A percentile compares a stretch with the other conserved stretches of the same genome.
Evolutionary conservation across 1,139 yeast species (phyloP).

Genomic region (Yamadazyma triangularis): DNA sequence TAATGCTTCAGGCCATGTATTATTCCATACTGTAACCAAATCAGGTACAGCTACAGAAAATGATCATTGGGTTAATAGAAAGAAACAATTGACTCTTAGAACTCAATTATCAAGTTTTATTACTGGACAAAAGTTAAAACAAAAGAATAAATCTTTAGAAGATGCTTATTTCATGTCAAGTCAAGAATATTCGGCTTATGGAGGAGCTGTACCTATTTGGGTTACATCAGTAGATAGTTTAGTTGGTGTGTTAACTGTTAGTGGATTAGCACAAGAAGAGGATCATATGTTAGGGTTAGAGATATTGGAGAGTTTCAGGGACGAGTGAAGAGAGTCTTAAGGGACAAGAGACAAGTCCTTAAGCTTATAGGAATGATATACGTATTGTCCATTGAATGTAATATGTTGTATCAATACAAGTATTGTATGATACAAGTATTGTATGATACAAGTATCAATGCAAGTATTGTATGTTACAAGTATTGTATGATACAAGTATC

Average conservation of each 20-base stretch:
- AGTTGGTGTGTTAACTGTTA: conserved; percentile 53
- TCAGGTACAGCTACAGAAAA: conserved; percentile 47
- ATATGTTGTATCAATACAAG: no score
- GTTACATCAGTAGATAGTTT: conserved; percentile 40
- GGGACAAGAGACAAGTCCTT: no score
- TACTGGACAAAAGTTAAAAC: conserved; percentile 45
- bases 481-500: no score
- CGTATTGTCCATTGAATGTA: no score
- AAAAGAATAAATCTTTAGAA: conserved; percentile 24
- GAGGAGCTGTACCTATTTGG: conserved; percentile 58
- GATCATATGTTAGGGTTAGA: conserved; percentile 41
- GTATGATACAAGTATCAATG: no score
- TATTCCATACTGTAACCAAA: conserved; percentile 47
- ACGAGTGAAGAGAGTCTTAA: no score
- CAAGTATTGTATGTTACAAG: no score
- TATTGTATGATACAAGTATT: no score
- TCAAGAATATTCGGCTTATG: conserved; percentile 54
- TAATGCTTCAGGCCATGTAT: conserved; percentile 43
- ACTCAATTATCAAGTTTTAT: conserved; percentile 52
- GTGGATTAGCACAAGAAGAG: conserved; percentile 50
- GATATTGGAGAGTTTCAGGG: no score
- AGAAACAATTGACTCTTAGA: conserved; percentile 47
- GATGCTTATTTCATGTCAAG: conserved; percentile 40
- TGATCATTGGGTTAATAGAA: conserved; percentile 56
- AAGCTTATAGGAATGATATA: no score